Conservation (phyloP, 2,329 filamentous ascomycete species). For the Alternaria hordeiaustralica region DNA sequence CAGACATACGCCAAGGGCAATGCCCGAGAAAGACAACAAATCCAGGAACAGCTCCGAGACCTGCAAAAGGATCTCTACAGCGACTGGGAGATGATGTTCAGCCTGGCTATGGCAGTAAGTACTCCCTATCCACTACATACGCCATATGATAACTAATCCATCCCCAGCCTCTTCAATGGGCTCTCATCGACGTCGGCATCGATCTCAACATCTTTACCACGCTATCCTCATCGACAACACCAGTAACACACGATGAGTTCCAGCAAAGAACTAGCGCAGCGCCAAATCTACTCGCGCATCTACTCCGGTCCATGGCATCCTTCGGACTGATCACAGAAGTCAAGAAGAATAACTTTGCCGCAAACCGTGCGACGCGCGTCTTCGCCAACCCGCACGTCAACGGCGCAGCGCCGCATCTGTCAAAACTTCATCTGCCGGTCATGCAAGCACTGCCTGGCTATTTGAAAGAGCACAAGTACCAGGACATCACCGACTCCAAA, state of each 20-base stretch:
- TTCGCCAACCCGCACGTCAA: conserved; percentile 35
- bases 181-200: background rate
- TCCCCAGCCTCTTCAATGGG: conserved; percentile 6
- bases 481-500: conserved; percentile 29
- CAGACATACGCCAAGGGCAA: conserved; percentile 23
- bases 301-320: conserved; percentile 44
- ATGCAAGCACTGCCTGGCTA: conserved; percentile 39
- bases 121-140: background rate
- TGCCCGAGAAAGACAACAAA: conserved; percentile 24
- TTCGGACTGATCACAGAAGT: conserved; percentile 41
- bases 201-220: background rate
- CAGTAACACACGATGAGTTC: conserved; percentile 23
- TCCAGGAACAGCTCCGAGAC: conserved; percentile 35
- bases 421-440: conserved; percentile 27
- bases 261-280: conserved; percentile 30
- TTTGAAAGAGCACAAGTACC: conserved; percentile 35
- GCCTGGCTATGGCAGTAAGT: conserved; percentile 6
- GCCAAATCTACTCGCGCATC: conserved; percentile 36
- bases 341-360: conserved; percentile 31
- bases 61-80: conserved; percentile 33
- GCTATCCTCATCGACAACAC: background rate
- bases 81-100: conserved; percentile 31
- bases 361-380: conserved; percentile 37
- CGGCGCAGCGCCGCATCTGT: conserved; percentile 34
- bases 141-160: background rate